phyloP scores from a whole-genome alignment of 495 filamentous ascomycete species.

The Hyaloscypha bicolor region DNA sequence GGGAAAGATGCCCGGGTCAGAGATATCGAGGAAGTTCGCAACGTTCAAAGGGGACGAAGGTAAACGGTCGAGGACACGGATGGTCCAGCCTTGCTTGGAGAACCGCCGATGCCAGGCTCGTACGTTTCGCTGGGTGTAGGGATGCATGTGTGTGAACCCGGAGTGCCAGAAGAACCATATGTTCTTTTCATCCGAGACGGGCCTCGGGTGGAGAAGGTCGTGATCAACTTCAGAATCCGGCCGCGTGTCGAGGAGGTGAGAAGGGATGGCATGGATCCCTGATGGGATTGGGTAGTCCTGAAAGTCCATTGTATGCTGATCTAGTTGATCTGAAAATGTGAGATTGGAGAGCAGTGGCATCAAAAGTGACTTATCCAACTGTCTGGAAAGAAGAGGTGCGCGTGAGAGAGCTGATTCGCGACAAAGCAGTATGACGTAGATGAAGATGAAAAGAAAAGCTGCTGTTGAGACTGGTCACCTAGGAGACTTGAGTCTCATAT shows the following conservation, averaged over 20 bases:
- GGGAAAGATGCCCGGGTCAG: conserved; percentile 47
- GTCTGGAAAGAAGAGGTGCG: not conserved
- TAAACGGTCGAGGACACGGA: conserved; percentile 51
- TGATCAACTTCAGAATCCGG: conserved; percentile 49
- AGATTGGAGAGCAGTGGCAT: conserved; percentile 2
- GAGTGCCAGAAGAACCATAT: conserved; percentile 61
- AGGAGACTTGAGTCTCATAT: not conserved
- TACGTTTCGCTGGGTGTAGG: conserved; percentile 56
- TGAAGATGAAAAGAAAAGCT: not conserved
- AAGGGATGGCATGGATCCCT: conserved; percentile 39
- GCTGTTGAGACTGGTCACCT: not conserved
- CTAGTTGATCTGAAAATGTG: not conserved
- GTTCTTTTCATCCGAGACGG: conserved; percentile 49
- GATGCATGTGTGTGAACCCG: conserved; percentile 48
- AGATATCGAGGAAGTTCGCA: conserved; percentile 48
- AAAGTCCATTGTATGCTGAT: not conserved
- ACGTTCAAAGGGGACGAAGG: conserved; percentile 49
- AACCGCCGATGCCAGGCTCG: conserved; percentile 58
- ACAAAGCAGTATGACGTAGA: no score
- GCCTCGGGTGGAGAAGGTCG: conserved; percentile 43
- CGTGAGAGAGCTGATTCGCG: not conserved
- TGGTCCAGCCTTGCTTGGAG: conserved; percentile 50
- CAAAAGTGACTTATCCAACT: not conserved
- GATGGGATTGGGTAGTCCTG: conserved; percentile 35
- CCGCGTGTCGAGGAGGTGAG: conserved; percentile 43